Conservation (phyloP, 2,329 filamentous ascomycete species). For the Colletotrichum cordylinicola region DNA sequence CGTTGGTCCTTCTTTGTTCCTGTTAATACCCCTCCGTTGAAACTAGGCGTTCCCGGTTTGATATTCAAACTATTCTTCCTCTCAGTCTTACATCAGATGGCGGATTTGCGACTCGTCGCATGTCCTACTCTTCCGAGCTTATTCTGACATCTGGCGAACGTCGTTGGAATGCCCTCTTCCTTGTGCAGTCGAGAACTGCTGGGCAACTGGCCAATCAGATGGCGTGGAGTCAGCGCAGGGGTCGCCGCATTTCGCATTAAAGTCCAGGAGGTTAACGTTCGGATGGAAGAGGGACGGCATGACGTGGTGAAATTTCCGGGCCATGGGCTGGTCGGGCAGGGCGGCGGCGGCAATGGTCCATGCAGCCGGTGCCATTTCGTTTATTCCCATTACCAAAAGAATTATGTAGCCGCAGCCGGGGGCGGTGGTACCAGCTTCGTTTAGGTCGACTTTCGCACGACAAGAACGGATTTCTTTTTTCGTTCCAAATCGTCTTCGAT, state of each 20-base stretch:
- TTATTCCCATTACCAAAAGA: not conserved
- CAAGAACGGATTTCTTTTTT: not conserved
- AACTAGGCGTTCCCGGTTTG: not conserved
- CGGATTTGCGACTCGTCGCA: not conserved
- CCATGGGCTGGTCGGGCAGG: not conserved
- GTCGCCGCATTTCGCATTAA: not conserved
- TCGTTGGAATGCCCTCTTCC: not conserved
- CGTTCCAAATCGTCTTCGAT: not conserved
- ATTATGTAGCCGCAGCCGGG: not conserved
- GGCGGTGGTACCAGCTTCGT: not conserved
- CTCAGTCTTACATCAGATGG: not conserved
- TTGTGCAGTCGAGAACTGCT: not conserved
- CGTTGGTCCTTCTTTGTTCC: not conserved
- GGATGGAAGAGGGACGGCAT: constrained; percentile 5
- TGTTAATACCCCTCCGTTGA: not conserved
- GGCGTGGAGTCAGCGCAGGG: not conserved
- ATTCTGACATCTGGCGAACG: not conserved
- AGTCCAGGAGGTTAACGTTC: not conserved
- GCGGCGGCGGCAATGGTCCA: not conserved
- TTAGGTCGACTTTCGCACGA: not conserved
- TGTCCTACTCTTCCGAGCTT: not conserved
- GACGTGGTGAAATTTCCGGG: constrained; percentile 20
- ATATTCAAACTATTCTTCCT: not conserved
- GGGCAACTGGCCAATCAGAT: not conserved
- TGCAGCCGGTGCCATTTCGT: not conserved